Conservation (phyloP, 129 eudicot genomes). For the Flaveria bidentis region DNA sequence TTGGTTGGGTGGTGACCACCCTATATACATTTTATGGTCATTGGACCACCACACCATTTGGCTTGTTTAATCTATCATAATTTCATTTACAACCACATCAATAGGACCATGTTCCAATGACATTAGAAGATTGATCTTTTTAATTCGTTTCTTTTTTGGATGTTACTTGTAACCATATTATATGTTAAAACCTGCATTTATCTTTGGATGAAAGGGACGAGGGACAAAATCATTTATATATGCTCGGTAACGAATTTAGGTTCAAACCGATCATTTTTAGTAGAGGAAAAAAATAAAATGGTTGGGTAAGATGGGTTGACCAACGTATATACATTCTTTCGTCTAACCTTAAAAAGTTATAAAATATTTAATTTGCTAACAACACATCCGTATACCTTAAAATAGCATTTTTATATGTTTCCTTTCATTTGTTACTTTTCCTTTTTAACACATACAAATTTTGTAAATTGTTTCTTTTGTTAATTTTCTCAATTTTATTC, state of each 20-base stretch:
- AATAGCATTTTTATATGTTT: background rate
- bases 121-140: constrained; percentile 19
- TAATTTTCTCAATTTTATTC: too few species aligned
- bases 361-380: background rate
- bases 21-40: constrained; percentile 25
- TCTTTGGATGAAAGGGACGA: background rate
- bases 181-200: background rate
- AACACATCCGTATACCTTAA: background rate
- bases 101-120: constrained; percentile 34
- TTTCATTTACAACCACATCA: constrained; percentile 22
- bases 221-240: background rate
- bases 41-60: constrained; percentile 52
- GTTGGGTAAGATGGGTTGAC: too few species aligned
- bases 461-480: too few species aligned
- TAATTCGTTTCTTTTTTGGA: constrained; percentile 8
- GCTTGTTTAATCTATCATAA: constrained; percentile 31
- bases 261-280: background rate
- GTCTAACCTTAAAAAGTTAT: too few species aligned
- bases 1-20: constrained; percentile 43
- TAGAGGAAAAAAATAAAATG: background rate
- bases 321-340: too few species aligned
- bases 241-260: background rate
- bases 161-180: background rate
- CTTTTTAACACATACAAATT: too few species aligned
- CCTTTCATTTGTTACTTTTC: too few species aligned